phyloP scores from a whole-genome alignment of 208 protist species.

The Herpetomonas muscarum region DNA sequence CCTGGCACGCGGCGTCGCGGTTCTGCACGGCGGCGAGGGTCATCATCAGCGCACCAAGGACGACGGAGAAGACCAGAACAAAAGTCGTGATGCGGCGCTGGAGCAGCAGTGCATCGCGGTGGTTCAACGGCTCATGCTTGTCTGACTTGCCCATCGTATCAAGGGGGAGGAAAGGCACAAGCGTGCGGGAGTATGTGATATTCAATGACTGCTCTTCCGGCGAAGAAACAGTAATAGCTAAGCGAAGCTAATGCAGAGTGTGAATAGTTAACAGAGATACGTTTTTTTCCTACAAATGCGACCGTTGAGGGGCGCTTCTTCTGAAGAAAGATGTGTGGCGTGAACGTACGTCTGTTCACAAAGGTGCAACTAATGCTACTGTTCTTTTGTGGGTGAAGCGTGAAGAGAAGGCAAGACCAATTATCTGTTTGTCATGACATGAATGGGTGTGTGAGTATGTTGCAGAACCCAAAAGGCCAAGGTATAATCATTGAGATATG shows the following conservation, averaged over 20 bases:
- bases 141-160: conserved; percentile 44
- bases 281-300: not conserved
- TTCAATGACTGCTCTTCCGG: too few species aligned
- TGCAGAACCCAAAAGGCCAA: too few species aligned
- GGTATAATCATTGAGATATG: too few species aligned
- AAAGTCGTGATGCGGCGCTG: conserved; percentile 67
- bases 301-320: too few species aligned
- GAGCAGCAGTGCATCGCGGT: conserved; percentile 37
- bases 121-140: conserved; percentile 21
- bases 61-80: conserved; percentile 65
- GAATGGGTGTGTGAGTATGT: too few species aligned
- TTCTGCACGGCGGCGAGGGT: conserved; percentile 58
- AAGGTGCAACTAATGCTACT: too few species aligned
- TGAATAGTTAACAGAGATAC: not conserved
- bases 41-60: conserved; percentile 49
- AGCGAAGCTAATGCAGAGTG: not conserved
- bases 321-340: too few species aligned
- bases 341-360: too few species aligned
- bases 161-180: conserved; percentile 7
- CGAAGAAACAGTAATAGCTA: too few species aligned
- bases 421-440: too few species aligned
- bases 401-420: too few species aligned
- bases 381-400: too few species aligned
- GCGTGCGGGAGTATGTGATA: not conserved
- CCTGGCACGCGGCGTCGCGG: conserved; percentile 58